phyloP scores from a whole-genome alignment of 352 stramenopile genomes.

The Phytophthora tubulina region DNA sequence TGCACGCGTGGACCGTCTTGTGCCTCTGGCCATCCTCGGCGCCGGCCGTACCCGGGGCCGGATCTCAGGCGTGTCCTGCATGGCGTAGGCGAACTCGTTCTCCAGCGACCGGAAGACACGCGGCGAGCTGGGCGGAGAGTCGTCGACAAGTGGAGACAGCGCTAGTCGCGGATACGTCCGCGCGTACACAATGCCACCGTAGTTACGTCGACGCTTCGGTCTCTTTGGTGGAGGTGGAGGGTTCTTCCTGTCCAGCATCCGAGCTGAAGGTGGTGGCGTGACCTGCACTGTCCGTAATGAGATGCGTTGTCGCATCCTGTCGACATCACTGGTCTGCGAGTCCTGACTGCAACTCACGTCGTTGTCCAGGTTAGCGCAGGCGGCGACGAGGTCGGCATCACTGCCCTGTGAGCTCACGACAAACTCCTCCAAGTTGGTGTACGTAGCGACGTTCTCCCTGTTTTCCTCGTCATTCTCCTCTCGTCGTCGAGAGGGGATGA shows the following conservation, averaged over 20 bases:
- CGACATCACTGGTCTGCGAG: conserved; percentile 36
- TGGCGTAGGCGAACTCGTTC: conserved; percentile 68
- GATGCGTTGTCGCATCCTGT: conserved; percentile 26
- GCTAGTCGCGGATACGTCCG: conserved; percentile 46
- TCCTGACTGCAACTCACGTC: conserved; percentile 36
- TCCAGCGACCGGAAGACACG: conserved; percentile 73
- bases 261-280: conserved; percentile 68
- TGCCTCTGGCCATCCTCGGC: conserved; percentile 58
- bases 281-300: conserved; percentile 57
- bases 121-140: conserved; percentile 44
- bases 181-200: conserved; percentile 40
- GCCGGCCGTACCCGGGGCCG: conserved; percentile 52
- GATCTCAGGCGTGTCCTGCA: conserved; percentile 65
- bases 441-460: conserved; percentile 33
- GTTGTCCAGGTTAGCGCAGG: conserved; percentile 38
- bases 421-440: conserved; percentile 36
- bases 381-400: conserved; percentile 36
- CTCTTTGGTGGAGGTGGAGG: conserved; percentile 64
- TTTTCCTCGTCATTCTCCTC: conserved; percentile 38
- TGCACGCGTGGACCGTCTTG: conserved; percentile 48
- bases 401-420: conserved; percentile 35
- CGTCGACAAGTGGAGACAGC: conserved; percentile 48
- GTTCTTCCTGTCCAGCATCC: conserved; percentile 76
- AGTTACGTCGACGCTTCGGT: conserved; percentile 39
- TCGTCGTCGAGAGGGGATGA: conserved; percentile 28